A percentile compares a stretch with the other conserved stretches of the same genome.
Evolutionary conservation across 2,329 filamentous ascomycete species (phyloP).

Genomic region (Epichloe sp.): DNA sequence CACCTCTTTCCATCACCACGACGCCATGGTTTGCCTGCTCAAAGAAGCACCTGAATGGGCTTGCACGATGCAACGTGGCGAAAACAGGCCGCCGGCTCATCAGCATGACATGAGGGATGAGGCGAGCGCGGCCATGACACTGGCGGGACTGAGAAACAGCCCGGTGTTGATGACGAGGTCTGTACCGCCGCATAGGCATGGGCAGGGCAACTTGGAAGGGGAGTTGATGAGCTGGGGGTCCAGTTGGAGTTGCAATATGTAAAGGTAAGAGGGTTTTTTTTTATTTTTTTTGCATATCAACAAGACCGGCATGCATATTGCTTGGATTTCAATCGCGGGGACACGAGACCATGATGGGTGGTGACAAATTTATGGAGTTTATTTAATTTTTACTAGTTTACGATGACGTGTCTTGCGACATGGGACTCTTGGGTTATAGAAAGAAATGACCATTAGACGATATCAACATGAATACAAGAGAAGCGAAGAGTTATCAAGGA

Average conservation of each 20-base stretch:
- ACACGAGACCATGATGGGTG: no score
- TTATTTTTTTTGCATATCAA: no score
- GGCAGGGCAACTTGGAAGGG: constrained; percentile 2
- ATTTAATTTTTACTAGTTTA: not conserved
- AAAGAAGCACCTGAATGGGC: constrained; percentile 10
- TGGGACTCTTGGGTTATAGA: not conserved
- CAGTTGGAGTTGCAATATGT: constrained; percentile 9
- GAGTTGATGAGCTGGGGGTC: constrained; percentile 11
- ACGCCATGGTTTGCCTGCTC: constrained; percentile 11
- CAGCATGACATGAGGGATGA: constrained; percentile 3
- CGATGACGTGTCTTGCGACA: not conserved
- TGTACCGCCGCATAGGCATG: not conserved
- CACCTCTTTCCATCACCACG: constrained; percentile 13
- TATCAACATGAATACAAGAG: not conserved
- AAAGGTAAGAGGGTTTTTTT: not conserved
- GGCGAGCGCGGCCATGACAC: constrained; percentile 8
- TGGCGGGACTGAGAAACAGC: constrained; percentile 13
- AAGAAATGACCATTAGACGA: not conserved
- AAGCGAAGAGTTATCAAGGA: no score
- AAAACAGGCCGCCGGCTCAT: not conserved
- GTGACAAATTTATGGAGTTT: no score
- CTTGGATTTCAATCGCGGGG: no score
- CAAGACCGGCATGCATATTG: no score
- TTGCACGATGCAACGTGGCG: not conserved
- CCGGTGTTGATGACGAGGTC: constrained; percentile 4